Evolutionary conservation across 2,329 filamentous ascomycete genomes (phyloP), one percentile per base, ranked within the genome.

Genomic region (Colletotrichum lindemuthianum): DNA sequence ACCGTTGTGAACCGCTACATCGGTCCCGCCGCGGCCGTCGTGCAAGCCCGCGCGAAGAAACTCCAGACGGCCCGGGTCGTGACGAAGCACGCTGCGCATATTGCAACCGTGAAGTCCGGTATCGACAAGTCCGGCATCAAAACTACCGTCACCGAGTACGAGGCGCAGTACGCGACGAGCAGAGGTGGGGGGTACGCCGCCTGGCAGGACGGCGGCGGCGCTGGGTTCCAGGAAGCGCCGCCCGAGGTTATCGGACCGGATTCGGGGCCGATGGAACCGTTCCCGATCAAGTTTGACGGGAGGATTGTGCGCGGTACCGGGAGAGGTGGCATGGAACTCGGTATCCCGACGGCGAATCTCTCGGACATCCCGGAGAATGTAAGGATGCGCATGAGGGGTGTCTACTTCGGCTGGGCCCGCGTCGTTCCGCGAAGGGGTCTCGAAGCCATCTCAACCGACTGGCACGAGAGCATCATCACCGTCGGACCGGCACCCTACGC

Each of bases 381-480:
- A 44, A 77, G 81, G 24, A 75, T 84, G 66, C 81, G 84, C 3
- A 78, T 91, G 53, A 76, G 79, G 11, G 90, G 89, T 0, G 81
- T 89, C 7, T 92, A 89, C 70, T 87, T 89, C 43, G 88, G 87
- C 3, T 92, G 89, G 89, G 84, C 83, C 0, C 75, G 82, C 1
- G 69, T 87, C 2, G 66, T 81, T 1, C 75, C 78, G 0, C 72
- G 73, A 0, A 73, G 76, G 24, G 71, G 70, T 0, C 67, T 71
- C 2, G 76, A 78, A 3, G 72, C 72, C 4, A 54, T 78, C 2
- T 73, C 78, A 0, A 64, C 73, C 4, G 77, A 81, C 37, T 92
- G 89, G 89, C 79, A 84, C 65, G 84, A 88, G 69, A 81, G 82
- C 3, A 77, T 91, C 10, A 81, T 91, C 51, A 85, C 83, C 0